Evolutionary conservation across 768 basidiomycete species (phyloP), one percentile per base, ranked within the genome.

Genomic region (Naematelia aurantialba): DNA sequence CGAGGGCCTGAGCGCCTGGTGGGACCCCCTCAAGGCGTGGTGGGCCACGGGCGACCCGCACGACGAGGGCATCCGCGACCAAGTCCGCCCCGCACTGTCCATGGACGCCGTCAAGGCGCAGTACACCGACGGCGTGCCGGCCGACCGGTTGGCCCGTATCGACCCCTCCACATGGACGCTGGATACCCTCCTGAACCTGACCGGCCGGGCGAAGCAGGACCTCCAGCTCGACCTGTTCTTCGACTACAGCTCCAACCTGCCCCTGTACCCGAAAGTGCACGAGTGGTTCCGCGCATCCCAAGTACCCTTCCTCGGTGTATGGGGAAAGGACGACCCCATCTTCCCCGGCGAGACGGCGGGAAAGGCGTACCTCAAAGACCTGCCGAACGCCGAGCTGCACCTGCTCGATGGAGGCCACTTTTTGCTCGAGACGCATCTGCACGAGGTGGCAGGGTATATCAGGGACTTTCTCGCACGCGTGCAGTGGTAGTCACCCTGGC

Each of bases 281-380:
- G 63, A 76, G 49, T 83, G 79, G 59, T 75, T 84, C 62, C 68
- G 75, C 19, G 61, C 76, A 34, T 67, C 73, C 61, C 70, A 79
- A 53, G 79, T 80, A 19, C 79, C 80, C 1, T 60, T 82, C 14
- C 75, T 83, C 1, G 82, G 78, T 0, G 72, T 82, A 3, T 83
- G 83, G 83, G 83, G 82, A 5, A 78, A 73, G 61, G 76, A 80
- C 59, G 83, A 84, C 59, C 30, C 55, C 4, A 74, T 80, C 55
- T 83, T 83, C 75, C 34, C 34, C 8, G 58, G 79, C 21, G 76
- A 79, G 8, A 59, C 78, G 0, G 82, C 82, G 1, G 83, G 81
- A 0, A 76, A 81, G 60, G 81, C 81, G 19, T 83, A 70, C 73
- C 79, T 78, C 64, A 73, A 59, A 19, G 79, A 79, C 34, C 53